Evolutionary conservation across 495 filamentous ascomycete species (phyloP), one percentile per base, ranked within the genome.

Genomic region (Aspergillus sclerotioniger): DNA sequence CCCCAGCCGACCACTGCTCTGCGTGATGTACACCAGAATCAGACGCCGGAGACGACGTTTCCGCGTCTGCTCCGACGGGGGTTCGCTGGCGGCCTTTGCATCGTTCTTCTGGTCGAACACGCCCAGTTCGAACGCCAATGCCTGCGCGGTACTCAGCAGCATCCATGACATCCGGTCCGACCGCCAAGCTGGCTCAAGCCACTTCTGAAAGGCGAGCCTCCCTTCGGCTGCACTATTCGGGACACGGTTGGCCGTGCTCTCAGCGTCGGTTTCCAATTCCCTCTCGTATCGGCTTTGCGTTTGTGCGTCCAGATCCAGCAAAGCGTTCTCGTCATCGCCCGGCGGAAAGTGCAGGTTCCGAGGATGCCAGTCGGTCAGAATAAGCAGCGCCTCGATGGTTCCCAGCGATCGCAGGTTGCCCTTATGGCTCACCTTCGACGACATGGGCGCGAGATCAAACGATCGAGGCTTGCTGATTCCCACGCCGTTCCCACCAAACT

Each of bases 151-250:
- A 57, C 91, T 94, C 47, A 98, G 81, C 13, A 98, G 70, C 90
- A 96, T 98, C 95, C 94, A 97, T 62, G 90, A 96, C 92, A 98
- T 96, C 41, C 92, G 88, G 60, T 98, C 94, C 58, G 90, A 96
- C 60, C 93, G 78, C 90, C 91, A 92, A n/a, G 90, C 91, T 15
- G 94, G 94, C 69, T 98, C 94, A 31, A 96, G 83, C 90, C 94
- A 98, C 67, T 90, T 92, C 65, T 92, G 90, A 53, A 96, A 93
- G 21, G 89, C 84, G 12, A 79, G 70, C 83, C 75, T 68, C 15
- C 75, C 81, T 52, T 80, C 78, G 8, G 85, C 83, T 10, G 87
- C 76, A 6, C 77, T 78, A 19, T 72, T 74, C n/a, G 78, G 67
- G 10, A 61, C 64, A 37, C 64, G 65, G 48, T 64, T 65, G 31